A percentile compares a stretch with the other conserved stretches of the same genome.
These are phyloP conservation scores for Naganishia sp. DNA, from an alignment of 1,284 basidiomycete species.

Conservation along the genomic window DNA sequence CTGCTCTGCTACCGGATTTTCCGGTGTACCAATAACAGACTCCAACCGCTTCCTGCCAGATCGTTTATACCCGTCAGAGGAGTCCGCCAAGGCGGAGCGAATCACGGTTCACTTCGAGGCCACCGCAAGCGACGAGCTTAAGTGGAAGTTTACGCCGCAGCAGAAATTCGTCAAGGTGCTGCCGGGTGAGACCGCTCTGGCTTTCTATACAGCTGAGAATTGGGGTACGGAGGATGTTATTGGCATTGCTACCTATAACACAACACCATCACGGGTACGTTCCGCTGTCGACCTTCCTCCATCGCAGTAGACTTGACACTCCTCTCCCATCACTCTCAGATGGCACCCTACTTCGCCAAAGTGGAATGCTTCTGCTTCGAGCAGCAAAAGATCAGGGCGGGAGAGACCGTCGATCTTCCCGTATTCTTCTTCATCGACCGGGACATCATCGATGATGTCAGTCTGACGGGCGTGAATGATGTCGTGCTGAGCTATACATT, in stretches of 20 bases:
- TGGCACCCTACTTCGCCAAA: constrained; percentile 98
- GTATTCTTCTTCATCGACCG: constrained; percentile 98
- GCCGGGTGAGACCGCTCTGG: constrained; percentile 93
- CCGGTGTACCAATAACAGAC: constrained; percentile 88
- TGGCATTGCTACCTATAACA: constrained; percentile 99
- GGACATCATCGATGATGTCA: constrained; percentile 89
- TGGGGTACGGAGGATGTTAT: constrained; percentile 82
- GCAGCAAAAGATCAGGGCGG: constrained; percentile 91
- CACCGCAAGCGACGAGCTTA: constrained; percentile 80
- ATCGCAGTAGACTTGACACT: not conserved
- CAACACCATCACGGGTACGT: constrained; percentile 58
- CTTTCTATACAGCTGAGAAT: constrained; percentile 96
- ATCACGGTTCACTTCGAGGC: constrained; percentile 97
- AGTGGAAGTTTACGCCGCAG: constrained; percentile 90
- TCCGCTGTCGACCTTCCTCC: not conserved
- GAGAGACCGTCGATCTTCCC: constrained; percentile 97
- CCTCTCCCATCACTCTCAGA: constrained; percentile 57
- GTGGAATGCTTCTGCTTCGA: constrained; percentile 99
- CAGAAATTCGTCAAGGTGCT: constrained; percentile 88
- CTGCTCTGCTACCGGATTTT: constrained; percentile 95
- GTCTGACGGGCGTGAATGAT: constrained; percentile 81
- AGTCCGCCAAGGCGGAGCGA: constrained; percentile 60
- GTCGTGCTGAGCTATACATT: constrained; percentile 96
- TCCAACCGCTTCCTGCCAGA: constrained; percentile 76
- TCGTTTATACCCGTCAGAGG: constrained; percentile 72